Conservation (phyloP, 352 stramenopile genomes). For the Phytophthora boehmeriae region DNA sequence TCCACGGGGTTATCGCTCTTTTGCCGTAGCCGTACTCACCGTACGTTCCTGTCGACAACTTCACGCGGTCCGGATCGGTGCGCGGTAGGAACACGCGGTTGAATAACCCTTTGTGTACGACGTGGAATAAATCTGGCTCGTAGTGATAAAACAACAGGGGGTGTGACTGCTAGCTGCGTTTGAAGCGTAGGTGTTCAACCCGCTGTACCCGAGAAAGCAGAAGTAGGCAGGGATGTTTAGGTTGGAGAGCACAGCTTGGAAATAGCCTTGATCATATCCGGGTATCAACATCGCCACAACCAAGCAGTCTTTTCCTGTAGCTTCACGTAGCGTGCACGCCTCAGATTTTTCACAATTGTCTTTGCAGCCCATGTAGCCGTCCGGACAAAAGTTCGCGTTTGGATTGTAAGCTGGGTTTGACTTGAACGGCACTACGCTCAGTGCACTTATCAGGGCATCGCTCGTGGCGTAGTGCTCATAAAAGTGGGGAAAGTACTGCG, state of each 20-base stretch:
- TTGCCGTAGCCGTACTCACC: constrained; percentile 52
- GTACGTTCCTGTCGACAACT: constrained; percentile 27
- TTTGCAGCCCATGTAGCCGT: constrained; percentile 46
- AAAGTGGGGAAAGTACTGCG: constrained; percentile 38
- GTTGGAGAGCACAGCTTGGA: constrained; percentile 49
- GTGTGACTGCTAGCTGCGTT: constrained; percentile 18
- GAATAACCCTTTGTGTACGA: constrained; percentile 35
- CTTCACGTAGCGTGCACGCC: constrained; percentile 45
- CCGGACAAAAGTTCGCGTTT: constrained; percentile 16
- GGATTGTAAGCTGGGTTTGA: constrained; percentile 37
- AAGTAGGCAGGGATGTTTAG: constrained; percentile 56
- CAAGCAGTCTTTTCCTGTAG: constrained; percentile 33
- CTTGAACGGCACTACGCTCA: constrained; percentile 25
- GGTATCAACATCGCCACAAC: constrained; percentile 48
- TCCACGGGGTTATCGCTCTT: constrained; percentile 44
- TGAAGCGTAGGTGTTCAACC: constrained; percentile 32
- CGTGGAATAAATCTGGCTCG: constrained; percentile 50
- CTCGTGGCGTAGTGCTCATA: constrained; percentile 49
- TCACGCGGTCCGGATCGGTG: constrained; percentile 29
- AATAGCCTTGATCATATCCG: constrained; percentile 44
- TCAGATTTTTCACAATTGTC: constrained; percentile 44
- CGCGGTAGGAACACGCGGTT: constrained; percentile 46
- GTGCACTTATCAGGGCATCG: constrained; percentile 34
- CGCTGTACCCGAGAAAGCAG: constrained; percentile 53
- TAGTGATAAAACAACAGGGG: constrained; percentile 57